These are phyloP conservation scores for Oryza officinalis DNA, from an alignment of 176 grass and related monocot genomes.

Conservation along the genomic window DNA sequence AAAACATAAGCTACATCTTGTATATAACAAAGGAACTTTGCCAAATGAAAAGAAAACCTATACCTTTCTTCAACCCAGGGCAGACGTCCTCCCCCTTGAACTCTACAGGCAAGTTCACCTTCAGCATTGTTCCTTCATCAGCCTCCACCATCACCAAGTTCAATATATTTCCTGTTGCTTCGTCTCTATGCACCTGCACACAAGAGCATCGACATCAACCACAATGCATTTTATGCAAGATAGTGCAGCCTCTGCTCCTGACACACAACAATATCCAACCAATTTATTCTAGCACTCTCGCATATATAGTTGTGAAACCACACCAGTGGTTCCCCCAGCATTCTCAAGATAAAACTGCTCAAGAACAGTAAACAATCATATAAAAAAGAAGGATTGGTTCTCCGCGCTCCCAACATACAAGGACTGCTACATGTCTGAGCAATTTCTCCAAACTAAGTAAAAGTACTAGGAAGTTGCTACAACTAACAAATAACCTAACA, in stretches of 20 bases:
- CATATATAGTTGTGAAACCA: conserved; percentile 10
- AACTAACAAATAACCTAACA: background rate
- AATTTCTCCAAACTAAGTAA: conserved; percentile 6
- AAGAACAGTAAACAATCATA: background rate
- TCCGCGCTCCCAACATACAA: background rate
- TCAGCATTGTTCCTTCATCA: conserved; percentile 65
- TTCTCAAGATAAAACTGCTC: background rate
- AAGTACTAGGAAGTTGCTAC: background rate
- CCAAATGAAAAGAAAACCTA: background rate
- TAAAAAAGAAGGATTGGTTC: background rate
- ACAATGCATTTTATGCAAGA: background rate
- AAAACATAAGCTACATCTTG: background rate
- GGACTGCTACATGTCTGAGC: background rate
- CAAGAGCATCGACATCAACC: conserved; percentile 19
- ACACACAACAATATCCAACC: background rate
- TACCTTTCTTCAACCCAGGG: conserved; percentile 91
- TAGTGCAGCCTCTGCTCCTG: background rate
- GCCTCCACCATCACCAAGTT: conserved; percentile 88
- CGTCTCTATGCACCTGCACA: conserved; percentile 68
- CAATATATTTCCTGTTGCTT: conserved; percentile 70
- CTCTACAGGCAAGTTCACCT: conserved; percentile 70
- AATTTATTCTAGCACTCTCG: background rate
- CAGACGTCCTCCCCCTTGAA: conserved; percentile 82
- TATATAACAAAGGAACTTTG: conserved; percentile 8
- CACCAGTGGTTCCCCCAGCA: background rate